Percentiles rank a stretch among this genome's conserved stretches.
Evolutionary conservation across 2,329 filamentous ascomycete species (phyloP).

Genomic region (Fusarium aywerte): DNA sequence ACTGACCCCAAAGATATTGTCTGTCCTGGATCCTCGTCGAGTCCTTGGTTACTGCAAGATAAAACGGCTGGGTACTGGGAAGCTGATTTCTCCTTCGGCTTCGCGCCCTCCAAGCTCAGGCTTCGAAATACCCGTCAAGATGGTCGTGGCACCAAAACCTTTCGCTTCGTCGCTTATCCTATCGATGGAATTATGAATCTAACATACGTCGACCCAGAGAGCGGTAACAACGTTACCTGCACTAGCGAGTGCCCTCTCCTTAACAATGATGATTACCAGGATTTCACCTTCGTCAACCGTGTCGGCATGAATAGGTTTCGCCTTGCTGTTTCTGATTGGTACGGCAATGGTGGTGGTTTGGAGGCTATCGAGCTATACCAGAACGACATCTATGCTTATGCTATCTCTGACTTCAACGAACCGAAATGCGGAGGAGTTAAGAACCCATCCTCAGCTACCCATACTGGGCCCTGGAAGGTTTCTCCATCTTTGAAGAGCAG

Average conservation of each 20-base stretch:
- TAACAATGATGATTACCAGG: conserved; percentile 77
- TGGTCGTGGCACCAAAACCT: conserved; percentile 87
- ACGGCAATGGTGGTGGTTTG: conserved; percentile 85
- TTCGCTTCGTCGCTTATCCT: conserved; percentile 85
- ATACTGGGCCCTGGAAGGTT: conserved; percentile 78
- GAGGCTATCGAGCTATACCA: conserved; percentile 88
- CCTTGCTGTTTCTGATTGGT: conserved; percentile 87
- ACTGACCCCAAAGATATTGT: conserved; percentile 81
- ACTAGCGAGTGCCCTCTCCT: conserved; percentile 88
- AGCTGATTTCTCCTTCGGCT: conserved; percentile 84
- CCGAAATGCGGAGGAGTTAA: conserved; percentile 77
- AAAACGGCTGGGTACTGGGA: conserved; percentile 82
- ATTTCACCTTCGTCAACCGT: conserved; percentile 88
- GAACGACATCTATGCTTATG: conserved; percentile 86
- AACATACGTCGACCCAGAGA: conserved; percentile 83
- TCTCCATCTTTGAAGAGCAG: conserved; percentile 74
- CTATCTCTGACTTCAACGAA: conserved; percentile 88
- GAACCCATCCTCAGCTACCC: conserved; percentile 70
- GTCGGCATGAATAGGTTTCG: conserved; percentile 90
- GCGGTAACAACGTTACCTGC: conserved; percentile 75
- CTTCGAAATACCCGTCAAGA: conserved; percentile 88
- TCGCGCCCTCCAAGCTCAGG: conserved; percentile 85
- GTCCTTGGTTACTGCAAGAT: conserved; percentile 82
- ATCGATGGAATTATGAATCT: conserved; percentile 96
- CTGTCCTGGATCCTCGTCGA: conserved; percentile 77